These are phyloP conservation scores for Sclerospora graminicola DNA, from an alignment of 352 stramenopile species.

Conservation along the genomic window DNA sequence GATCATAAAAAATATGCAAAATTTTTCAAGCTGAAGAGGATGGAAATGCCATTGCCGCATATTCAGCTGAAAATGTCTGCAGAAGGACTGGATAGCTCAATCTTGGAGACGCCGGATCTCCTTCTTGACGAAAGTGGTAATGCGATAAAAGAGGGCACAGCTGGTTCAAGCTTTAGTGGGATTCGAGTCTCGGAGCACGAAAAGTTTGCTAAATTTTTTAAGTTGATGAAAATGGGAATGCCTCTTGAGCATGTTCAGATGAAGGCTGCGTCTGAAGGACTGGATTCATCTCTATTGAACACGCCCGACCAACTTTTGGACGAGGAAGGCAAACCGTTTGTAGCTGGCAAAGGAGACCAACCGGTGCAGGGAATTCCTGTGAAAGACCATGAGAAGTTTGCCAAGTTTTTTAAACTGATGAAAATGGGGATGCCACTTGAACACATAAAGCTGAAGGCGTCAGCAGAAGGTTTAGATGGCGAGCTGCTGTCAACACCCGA, in stretches of 20 bases:
- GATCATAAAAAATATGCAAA: slow-evolving; percentile 71
- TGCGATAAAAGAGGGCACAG: slow-evolving; percentile 24
- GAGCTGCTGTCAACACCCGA: slow-evolving; percentile 72
- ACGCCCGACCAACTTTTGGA: slow-evolving; percentile 47
- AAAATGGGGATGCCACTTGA: slow-evolving; percentile 79
- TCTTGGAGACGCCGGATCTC: slow-evolving; percentile 72
- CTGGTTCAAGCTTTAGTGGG: slow-evolving; percentile 19
- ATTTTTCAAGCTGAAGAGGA: slow-evolving; percentile 94
- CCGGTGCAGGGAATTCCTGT: slow-evolving; percentile 30
- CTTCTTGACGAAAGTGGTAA: slow-evolving; percentile 58
- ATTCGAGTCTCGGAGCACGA: slow-evolving; percentile 79
- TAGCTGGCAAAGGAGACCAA: slow-evolving; percentile 10
- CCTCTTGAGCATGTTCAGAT: slow-evolving; percentile 84
- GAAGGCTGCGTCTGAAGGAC: slow-evolving; percentile 59
- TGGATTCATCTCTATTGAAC: slow-evolving; percentile 41
- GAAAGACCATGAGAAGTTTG: slow-evolving; percentile 56
- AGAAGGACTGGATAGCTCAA: slow-evolving; percentile 82
- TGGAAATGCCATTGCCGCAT: slow-evolving; percentile 89
- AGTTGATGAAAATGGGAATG: slow-evolving; percentile 88
- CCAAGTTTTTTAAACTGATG: slow-evolving; percentile 73
- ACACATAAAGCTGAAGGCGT: slow-evolving; percentile 68
- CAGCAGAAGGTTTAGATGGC: slow-evolving; percentile 82
- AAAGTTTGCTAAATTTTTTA: slow-evolving; percentile 92
- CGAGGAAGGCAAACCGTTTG: slow-evolving; percentile 35
- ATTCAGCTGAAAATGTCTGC: slow-evolving; percentile 91